Base-by-base conservation (phyloP, 169 alveolate genomes). In the Fabrea salina region DNA sequence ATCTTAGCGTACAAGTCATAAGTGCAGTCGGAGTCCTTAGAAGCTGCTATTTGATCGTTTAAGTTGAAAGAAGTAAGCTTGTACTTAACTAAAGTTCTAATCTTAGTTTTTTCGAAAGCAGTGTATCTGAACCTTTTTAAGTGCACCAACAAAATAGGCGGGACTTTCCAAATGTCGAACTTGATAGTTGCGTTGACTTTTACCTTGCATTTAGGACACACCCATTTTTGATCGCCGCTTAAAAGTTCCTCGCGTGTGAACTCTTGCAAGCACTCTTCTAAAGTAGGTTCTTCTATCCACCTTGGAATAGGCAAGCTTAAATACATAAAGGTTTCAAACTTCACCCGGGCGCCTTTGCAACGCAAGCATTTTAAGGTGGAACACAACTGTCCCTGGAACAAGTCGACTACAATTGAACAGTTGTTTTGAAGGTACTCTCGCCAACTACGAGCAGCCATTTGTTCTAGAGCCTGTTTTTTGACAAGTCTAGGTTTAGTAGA, bases 1-100 rank as follows among this genome's bases (percentile, higher is more conserved):
- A 75, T 51, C 2, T 81, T 87, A 0, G 88, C 89, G 79, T 83
- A 89, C 58, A 89, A 61, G 80, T 89, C 94, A 80, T 89, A 89
- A 30, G 66, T 61, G 5, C 87, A 83, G 35, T 78, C 61, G 1
- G 80, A 86, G 70, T 82, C 83, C 47, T 82, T 64, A 4, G 82
- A 51, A 11, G 78, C 76, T 35, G 85, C 58, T 5, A 83, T 81
- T 53, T 70, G 82, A 22, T 87, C 82, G 33, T 79, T 44, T 66
- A 89, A 51, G 75, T 89, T 82, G 19, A 85, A 68, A 78, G 79
- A 81, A 32, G 70, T 74, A 16, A 89, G 58, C 22, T 88, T 87
- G 72, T 79, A 85, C 40, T 74, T 70, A 4, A 86, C 75, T 19
- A 35, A 40, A 22, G 79, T 83, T 19, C 74, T 70, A 2, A 84